A percentile compares a stretch with the other conserved stretches of the same genome.
Evolutionary conservation across 2,329 filamentous ascomycete species (phyloP).

Genomic region (Fusarium tanahbumbuense): DNA sequence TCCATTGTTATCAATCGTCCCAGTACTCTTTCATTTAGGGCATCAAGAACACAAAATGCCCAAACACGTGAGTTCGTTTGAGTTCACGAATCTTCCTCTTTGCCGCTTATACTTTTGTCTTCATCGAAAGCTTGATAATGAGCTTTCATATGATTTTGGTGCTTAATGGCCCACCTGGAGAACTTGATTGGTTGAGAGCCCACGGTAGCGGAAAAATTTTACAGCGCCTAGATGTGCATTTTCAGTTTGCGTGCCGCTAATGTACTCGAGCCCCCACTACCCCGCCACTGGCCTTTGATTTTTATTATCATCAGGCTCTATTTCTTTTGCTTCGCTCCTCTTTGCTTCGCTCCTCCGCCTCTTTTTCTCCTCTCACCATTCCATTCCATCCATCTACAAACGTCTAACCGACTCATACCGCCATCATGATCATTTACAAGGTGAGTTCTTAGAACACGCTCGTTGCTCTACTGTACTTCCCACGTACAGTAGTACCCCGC

Average conservation of each 20-base stretch:
- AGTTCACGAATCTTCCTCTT: background rate
- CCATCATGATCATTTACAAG: constrained; percentile 80
- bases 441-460: constrained; percentile 55
- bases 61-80: background rate
- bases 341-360: constrained; percentile 35
- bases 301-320: constrained; percentile 45
- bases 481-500: constrained; percentile 16
- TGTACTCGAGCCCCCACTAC: constrained; percentile 38
- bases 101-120: background rate
- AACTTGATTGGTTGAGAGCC: constrained; percentile 2
- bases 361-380: constrained; percentile 26
- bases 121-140: background rate
- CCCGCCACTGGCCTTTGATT: constrained; percentile 45
- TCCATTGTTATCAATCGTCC: background rate
- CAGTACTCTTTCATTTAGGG: background rate
- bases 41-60: background rate
- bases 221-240: constrained; percentile 13
- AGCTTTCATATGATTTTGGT: constrained; percentile 1
- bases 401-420: constrained; percentile 50
- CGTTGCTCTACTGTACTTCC: background rate
- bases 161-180: constrained; percentile 3
- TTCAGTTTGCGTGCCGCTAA: constrained; percentile 30
- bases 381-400: constrained; percentile 18
- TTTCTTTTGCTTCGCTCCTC: constrained; percentile 36
- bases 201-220: constrained; percentile 21